phyloP scores from a whole-genome alignment of 2,329 filamentous ascomycete species.

The Epicoccum nigrum region DNA sequence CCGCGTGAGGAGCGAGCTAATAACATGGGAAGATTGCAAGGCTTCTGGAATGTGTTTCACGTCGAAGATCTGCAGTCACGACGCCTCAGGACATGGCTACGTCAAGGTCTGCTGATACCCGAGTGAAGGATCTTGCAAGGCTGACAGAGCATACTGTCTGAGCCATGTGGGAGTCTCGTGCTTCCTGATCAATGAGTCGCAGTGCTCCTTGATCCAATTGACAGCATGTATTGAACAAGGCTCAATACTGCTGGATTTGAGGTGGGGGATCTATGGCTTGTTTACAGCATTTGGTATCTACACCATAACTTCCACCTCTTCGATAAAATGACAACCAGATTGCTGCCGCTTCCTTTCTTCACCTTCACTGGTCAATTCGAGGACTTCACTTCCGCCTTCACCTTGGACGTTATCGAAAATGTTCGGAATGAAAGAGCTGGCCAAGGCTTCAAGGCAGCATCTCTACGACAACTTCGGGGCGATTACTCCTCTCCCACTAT shows the following conservation, averaged over 20 bases:
- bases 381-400: neutral
- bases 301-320: neutral
- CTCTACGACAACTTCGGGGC: no score
- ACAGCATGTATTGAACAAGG: no score
- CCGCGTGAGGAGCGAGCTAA: neutral
- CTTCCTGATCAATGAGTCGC: neutral
- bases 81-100: neutral
- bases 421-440: neutral
- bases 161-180: neutral
- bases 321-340: no score
- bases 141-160: neutral
- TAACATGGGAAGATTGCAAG: constrained; percentile 22
- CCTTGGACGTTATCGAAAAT: neutral
- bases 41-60: constrained; percentile 33
- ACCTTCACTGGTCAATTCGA: neutral
- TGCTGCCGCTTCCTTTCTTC: no score
- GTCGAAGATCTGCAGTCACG: neutral
- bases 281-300: no score
- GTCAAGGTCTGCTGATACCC: neutral
- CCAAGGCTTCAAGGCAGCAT: no score
- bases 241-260: no score
- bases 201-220: neutral
- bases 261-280: no score
- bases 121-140: neutral
- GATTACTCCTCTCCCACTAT: no score